Evolutionary conservation across 2,329 filamentous ascomycete genomes (phyloP).

Genomic region (Aspergillus latus): DNA sequence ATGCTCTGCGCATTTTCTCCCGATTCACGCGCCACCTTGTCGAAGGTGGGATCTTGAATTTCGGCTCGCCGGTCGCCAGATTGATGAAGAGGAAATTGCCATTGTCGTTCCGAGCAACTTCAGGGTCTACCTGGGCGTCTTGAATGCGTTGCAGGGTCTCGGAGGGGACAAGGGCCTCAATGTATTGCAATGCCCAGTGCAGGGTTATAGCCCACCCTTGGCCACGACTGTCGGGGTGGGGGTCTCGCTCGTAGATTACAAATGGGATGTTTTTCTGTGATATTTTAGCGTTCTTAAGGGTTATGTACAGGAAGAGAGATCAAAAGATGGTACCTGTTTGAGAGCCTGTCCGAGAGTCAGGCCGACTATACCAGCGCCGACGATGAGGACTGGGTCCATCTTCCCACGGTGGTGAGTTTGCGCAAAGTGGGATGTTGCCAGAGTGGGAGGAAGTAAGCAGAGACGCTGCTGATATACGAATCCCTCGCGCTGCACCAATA

Average conservation of each 20-base stretch:
- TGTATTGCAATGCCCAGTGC: conserved; percentile 28
- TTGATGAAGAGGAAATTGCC: conserved; percentile 33
- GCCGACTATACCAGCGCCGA: conserved; percentile 29
- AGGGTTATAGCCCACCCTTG: conserved; percentile 32
- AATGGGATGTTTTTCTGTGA: conserved; percentile 30
- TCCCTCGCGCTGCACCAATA: too few species aligned
- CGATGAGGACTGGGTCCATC: conserved; percentile 25
- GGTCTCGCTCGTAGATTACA: conserved; percentile 32
- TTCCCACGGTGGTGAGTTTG: not conserved
- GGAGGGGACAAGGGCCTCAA: conserved; percentile 22
- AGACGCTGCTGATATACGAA: not conserved
- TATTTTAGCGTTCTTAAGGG: too few species aligned
- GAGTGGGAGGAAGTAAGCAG: not conserved
- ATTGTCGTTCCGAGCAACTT: conserved; percentile 24
- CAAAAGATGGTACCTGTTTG: conserved; percentile 13
- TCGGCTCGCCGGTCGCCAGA: conserved; percentile 29
- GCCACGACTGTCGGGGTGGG: conserved; percentile 22
- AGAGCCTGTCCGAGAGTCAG: conserved; percentile 27
- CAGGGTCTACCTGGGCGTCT: conserved; percentile 25
- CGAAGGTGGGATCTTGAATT: conserved; percentile 31
- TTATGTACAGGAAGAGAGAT: not conserved
- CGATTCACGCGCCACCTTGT: conserved; percentile 30
- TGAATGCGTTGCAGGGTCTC: conserved; percentile 20
- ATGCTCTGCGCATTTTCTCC: conserved; percentile 22
- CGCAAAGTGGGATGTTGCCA: not conserved